A percentile compares a stretch with the other conserved stretches of the same genome.
Evolutionary conservation across 1,284 basidiomycete genomes (phyloP).

Genomic region (Butyriboletus appendiculatus): DNA sequence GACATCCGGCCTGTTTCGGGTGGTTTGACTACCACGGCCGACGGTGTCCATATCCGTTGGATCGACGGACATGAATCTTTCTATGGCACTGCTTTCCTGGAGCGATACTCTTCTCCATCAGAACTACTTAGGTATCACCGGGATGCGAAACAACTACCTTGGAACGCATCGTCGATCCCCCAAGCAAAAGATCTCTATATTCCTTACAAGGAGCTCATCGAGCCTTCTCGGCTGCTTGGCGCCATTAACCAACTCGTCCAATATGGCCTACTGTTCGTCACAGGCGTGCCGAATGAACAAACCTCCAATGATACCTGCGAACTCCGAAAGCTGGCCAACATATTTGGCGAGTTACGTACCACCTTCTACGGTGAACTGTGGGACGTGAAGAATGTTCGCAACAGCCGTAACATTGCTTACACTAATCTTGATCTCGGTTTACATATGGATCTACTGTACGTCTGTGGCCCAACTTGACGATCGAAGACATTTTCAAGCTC

Average conservation of each 20-base stretch:
- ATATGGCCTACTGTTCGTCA: slow-evolving; percentile 60
- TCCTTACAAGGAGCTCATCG: slow-evolving; percentile 46
- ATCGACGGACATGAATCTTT: slow-evolving; percentile 57
- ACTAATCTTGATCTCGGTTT: slow-evolving; percentile 88
- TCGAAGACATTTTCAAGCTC: slow-evolving; percentile 1
- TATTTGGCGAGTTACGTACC: slow-evolving; percentile 75
- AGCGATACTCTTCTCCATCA: slow-evolving; percentile 42
- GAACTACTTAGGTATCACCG: slow-evolving; percentile 42
- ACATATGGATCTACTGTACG: slow-evolving; percentile 92
- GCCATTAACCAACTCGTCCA: slow-evolving; percentile 57
- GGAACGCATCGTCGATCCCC: slow-evolving; percentile 41
- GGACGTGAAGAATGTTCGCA: slow-evolving; percentile 81
- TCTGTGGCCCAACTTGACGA: slow-evolving; percentile 12
- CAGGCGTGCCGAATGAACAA: slow-evolving; percentile 55
- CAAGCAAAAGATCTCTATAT: slow-evolving; percentile 47
- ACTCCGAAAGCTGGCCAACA: slow-evolving; percentile 60
- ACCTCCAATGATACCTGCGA: slow-evolving; percentile 64
- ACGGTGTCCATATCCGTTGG: slow-evolving; percentile 58
- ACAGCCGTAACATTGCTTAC: slow-evolving; percentile 93
- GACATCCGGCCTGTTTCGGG: slow-evolving; percentile 39
- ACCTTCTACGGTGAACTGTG: slow-evolving; percentile 94
- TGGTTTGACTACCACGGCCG: slow-evolving; percentile 39
- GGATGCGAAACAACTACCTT: slow-evolving; percentile 37
- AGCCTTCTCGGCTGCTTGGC: slow-evolving; percentile 44
- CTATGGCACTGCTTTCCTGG: slow-evolving; percentile 51